phyloP scores from a whole-genome alignment of 371 early-diverging fungal species.

The Rhizomucor pusillus region DNA sequence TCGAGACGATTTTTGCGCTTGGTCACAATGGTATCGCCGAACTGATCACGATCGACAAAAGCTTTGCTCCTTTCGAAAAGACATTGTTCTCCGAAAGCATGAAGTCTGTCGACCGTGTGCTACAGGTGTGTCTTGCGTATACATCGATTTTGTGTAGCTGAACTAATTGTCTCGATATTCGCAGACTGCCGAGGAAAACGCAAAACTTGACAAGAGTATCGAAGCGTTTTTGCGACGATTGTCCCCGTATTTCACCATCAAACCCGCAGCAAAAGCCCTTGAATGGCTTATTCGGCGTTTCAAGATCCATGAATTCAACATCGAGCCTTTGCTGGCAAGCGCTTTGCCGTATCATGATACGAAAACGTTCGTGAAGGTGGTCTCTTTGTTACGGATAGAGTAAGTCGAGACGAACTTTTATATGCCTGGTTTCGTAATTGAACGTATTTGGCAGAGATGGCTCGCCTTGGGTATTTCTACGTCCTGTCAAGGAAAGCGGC shows the following conservation, averaged over 20 bases:
- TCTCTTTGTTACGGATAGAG: conserved; percentile 65
- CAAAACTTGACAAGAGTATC: conserved; percentile 75
- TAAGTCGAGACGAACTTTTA: conserved; percentile 35
- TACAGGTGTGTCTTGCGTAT: conserved; percentile 33
- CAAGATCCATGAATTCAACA: conserved; percentile 84
- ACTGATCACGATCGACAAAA: conserved; percentile 62
- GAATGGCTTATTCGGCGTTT: conserved; percentile 95
- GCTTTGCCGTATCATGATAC: conserved; percentile 94
- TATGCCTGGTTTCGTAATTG: not conserved
- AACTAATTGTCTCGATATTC: not conserved
- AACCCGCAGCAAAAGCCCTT: conserved; percentile 80
- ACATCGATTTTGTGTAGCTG: not conserved
- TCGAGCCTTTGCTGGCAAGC: conserved; percentile 72
- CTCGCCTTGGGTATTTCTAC: conserved; percentile 68
- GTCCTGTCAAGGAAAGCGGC: conserved; percentile 54
- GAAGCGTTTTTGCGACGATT: conserved; percentile 68
- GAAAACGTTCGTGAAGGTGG: conserved; percentile 79
- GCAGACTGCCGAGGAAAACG: conserved; percentile 81
- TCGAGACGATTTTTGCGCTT: conserved; percentile 83
- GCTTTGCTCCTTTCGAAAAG: conserved; percentile 68
- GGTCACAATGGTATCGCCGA: conserved; percentile 81
- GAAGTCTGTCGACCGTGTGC: conserved; percentile 78
- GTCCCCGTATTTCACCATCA: conserved; percentile 81
- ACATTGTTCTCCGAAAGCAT: conserved; percentile 81
- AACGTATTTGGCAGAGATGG: conserved; percentile 35